phyloP scores from a whole-genome alignment of 129 eudicot species.

The sunflower (Helianthus annuus) region DNA sequence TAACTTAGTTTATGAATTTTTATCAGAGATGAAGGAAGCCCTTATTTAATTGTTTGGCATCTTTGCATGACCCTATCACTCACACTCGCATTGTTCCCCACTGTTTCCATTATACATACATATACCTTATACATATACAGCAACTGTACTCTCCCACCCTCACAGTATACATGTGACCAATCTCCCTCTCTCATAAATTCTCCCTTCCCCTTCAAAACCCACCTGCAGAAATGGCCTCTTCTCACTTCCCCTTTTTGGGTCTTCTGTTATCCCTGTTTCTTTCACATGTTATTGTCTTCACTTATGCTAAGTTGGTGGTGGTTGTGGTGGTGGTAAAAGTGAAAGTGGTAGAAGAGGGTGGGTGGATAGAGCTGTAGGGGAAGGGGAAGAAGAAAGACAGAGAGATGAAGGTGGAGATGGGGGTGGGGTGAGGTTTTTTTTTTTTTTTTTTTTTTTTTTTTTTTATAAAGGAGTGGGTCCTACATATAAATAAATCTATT shows the following conservation, averaged over 20 bases:
- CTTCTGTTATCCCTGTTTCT: constrained; percentile 38
- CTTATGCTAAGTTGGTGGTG: constrained; percentile 66
- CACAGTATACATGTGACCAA: constrained; percentile 48
- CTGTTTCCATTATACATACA: constrained; percentile 16
- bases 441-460: no score
- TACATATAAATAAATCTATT: no score
- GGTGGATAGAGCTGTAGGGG: no score
- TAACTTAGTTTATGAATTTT: not conserved
- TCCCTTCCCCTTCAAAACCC: constrained; percentile 22
- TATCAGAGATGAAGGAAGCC: not conserved
- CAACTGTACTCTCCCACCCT: constrained; percentile 8
- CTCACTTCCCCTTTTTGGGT: constrained; percentile 27
- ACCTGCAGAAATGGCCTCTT: constrained; percentile 41
- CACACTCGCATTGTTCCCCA: constrained; percentile 13
- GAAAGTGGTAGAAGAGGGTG: no score
- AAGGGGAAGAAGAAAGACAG: no score
- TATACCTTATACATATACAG: not conserved
- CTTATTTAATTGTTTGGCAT: constrained; percentile 1
- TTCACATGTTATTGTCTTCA: constrained; percentile 25
- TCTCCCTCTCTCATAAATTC: constrained; percentile 36
- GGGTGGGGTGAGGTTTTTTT: no score
- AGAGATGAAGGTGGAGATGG: no score
- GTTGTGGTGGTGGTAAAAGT: no score
- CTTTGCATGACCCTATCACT: constrained; percentile 14
- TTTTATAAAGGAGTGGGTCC: no score